These are phyloP conservation scores for Leptographium galeiforme DNA, from an alignment of 2,329 filamentous ascomycete genomes.

Conservation along the genomic window DNA sequence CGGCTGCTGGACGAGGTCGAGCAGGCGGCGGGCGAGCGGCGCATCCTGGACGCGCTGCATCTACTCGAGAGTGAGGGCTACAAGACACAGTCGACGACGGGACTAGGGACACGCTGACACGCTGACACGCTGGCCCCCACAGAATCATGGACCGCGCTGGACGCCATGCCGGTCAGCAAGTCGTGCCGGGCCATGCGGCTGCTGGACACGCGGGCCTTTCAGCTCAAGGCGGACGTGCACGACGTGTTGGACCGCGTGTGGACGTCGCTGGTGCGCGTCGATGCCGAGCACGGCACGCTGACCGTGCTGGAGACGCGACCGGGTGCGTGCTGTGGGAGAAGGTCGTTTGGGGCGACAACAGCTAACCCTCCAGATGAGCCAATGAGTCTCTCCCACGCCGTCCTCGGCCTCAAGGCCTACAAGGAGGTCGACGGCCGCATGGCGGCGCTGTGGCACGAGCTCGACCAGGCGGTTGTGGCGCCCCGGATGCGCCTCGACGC, in stretches of 20 bases:
- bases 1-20: slow-evolving; percentile 50
- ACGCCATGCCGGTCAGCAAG: slow-evolving; percentile 44
- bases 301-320: slow-evolving; percentile 33
- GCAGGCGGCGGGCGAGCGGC: slow-evolving; percentile 35
- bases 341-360: neutral
- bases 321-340: too few species aligned
- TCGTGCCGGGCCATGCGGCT: slow-evolving; percentile 51
- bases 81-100: too few species aligned
- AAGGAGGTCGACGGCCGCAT: slow-evolving; percentile 49
- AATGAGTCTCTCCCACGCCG: slow-evolving; percentile 39
- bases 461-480: slow-evolving; percentile 47
- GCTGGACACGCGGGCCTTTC: slow-evolving; percentile 49
- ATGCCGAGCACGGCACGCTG: slow-evolving; percentile 40
- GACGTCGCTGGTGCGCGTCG: slow-evolving; percentile 51
- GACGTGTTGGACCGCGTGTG: slow-evolving; percentile 58
- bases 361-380: slow-evolving; percentile 26
- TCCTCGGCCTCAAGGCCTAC: slow-evolving; percentile 42
- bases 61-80: slow-evolving; percentile 47
- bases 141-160: slow-evolving; percentile 46
- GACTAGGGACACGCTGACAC: too few species aligned
- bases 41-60: slow-evolving; percentile 42
- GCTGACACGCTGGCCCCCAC: too few species aligned
- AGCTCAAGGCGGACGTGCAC: slow-evolving; percentile 52
- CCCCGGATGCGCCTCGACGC: slow-evolving; percentile 39
- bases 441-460: slow-evolving; percentile 45